Percentiles rank a stretch among this genome's conserved stretches.
phyloP scores from a whole-genome alignment of 73 alveolate species.

The Tetrahymena elliotti region DNA sequence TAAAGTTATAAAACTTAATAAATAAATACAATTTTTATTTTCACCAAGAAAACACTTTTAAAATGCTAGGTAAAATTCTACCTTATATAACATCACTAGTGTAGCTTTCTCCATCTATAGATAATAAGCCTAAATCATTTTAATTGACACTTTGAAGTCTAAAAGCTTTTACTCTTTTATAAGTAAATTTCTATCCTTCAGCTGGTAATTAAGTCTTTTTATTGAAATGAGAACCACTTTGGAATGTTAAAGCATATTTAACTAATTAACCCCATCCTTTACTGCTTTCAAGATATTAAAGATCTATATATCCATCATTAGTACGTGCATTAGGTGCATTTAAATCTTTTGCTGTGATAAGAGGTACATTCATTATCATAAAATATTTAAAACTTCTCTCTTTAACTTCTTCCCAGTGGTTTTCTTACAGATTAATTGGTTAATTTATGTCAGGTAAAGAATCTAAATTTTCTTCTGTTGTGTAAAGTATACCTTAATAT shows the following conservation, averaged over 20 bases:
- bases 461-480: background rate
- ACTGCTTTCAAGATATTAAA: constrained; percentile 28
- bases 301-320: constrained; percentile 33
- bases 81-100: background rate
- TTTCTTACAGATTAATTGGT: background rate
- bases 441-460: background rate
- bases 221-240: constrained; percentile 28
- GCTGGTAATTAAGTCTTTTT: constrained; percentile 1
- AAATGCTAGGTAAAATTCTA: background rate
- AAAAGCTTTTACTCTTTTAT: constrained; percentile 26
- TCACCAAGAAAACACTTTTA: constrained; percentile 4
- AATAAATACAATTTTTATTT: too few species aligned
- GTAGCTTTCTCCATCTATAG: constrained; percentile 37
- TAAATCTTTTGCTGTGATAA: constrained; percentile 9
- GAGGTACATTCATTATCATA: constrained; percentile 17
- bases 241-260: background rate
- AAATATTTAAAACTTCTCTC: constrained; percentile 15
- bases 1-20: too few species aligned
- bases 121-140: constrained; percentile 2
- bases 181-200: constrained; percentile 8
- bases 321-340: constrained; percentile 29
- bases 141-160: constrained; percentile 1
- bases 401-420: background rate
- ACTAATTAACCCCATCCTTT: constrained; percentile 23
- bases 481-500: constrained; percentile 6